Base-by-base conservation (phyloP, 108 stramenopile genomes). In the Fistulifera solaris region DNA sequence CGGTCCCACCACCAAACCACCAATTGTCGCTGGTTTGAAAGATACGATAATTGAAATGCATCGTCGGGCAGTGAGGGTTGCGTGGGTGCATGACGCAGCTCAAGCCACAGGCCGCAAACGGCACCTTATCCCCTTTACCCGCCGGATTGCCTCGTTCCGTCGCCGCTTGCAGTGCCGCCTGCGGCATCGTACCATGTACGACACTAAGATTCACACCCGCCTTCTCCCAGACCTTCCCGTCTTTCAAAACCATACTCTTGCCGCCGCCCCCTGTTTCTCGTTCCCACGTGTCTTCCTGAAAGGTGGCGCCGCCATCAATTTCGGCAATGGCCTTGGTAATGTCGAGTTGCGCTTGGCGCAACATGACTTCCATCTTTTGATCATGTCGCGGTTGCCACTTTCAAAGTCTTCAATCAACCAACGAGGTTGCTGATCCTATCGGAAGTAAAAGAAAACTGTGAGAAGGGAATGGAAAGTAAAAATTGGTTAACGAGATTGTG, bases 1-100 rank as follows among this genome's bases (percentile, higher is more conserved):
- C 98, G 24, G 96, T 95, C 35, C 98, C 98, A 19, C 98, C 98
- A 16, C 98, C 98, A 61, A 97, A 99, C 98, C 98, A 99, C 98
- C 98, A 99, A n/a, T 95, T 95, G 45, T 93, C 94, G 59, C 95
- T 94, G 12, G 97, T 98, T 73, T 99, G 95, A 70, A 99, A 99
- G 74, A 96, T 96, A 3, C 98, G 85, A 77, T 97, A 99, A 79
- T 99, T 99, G 83, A 98, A 96, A 72, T 99, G 98, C 95, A 97
- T 98, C 38, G 98, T 99, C 22, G 98, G 97, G 51, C 85, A 87
- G 71, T 66, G 57, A 0, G 98, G 98, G 70, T 99, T 99, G 52
- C 83, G 77, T 13, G 98, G 98, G 56, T 99, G 98, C 93, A 99
- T 98, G 22, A 99, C 98, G 50, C 91, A 86, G 42, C 72, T 76